Evolutionary conservation across 306 rosid genomes (phyloP).

Genomic region (Begonia masoniana): DNA sequence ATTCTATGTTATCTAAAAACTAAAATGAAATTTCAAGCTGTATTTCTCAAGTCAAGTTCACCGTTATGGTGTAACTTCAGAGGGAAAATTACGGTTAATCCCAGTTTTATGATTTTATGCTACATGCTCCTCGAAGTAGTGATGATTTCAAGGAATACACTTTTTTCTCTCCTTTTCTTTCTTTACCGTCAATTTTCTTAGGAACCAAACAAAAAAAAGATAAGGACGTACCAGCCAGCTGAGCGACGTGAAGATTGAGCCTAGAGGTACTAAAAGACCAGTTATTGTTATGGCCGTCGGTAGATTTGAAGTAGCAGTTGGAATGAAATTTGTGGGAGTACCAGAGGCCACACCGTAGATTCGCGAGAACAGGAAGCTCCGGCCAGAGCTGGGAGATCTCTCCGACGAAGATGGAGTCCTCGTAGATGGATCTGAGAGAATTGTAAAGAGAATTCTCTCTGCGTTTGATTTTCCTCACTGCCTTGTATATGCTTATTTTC

Average conservation of each 20-base stretch:
- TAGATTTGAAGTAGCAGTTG: slow-evolving; percentile 88
- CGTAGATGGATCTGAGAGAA: slow-evolving; percentile 68
- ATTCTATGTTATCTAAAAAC: too few species aligned
- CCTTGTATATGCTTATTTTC: slow-evolving; percentile 56
- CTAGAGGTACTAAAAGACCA: slow-evolving; percentile 79
- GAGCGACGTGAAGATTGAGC: slow-evolving; percentile 82
- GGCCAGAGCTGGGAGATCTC: slow-evolving; percentile 80
- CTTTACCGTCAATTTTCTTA: background rate
- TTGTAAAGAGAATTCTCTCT: slow-evolving; percentile 67
- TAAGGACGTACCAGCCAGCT: slow-evolving; percentile 40
- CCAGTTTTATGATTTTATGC: too few species aligned
- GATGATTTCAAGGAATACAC: too few species aligned
- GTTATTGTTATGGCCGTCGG: slow-evolving; percentile 89
- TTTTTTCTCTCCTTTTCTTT: background rate
- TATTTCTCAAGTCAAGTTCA: too few species aligned
- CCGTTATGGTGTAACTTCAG: too few species aligned
- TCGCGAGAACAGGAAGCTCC: slow-evolving; percentile 77
- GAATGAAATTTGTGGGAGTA: slow-evolving; percentile 52
- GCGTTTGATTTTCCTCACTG: slow-evolving; percentile 57
- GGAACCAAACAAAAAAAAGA: background rate
- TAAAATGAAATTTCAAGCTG: too few species aligned
- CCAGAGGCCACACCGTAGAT: slow-evolving; percentile 92
- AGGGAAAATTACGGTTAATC: too few species aligned
- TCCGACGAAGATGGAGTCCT: slow-evolving; percentile 70
- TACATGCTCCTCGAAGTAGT: too few species aligned